Conservation (phyloP, 2,329 filamentous ascomycete genomes). For the Periconia sp. region DNA sequence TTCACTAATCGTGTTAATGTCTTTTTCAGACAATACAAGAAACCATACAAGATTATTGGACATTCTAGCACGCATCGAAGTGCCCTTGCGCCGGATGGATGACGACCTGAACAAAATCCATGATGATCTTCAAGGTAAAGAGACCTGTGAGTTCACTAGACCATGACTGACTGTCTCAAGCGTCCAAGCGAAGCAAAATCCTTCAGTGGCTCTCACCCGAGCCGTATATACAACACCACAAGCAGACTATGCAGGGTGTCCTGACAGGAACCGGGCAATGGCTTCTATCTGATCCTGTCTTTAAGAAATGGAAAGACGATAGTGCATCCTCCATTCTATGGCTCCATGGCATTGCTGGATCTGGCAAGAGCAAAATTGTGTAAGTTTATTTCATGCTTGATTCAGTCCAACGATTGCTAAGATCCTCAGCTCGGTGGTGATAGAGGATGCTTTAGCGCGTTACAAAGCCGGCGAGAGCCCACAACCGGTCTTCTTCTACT, state of each 20-base stretch:
- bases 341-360: conserved; percentile 39
- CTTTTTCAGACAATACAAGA: conserved; percentile 6
- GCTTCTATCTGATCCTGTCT: conserved; percentile 18
- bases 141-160: not conserved
- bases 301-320: conserved; percentile 27
- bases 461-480: conserved; percentile 11
- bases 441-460: conserved; percentile 12
- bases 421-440: conserved; percentile 13
- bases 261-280: conserved; percentile 15
- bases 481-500: conserved; percentile 22
- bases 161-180: conserved; percentile 7
- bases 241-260: conserved; percentile 9
- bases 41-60: conserved; percentile 6
- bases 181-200: conserved; percentile 10
- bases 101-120: conserved; percentile 10
- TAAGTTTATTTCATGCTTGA: conserved; percentile 22
- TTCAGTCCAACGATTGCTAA: conserved; percentile 12
- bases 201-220: conserved; percentile 14
- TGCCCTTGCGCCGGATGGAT: conserved; percentile 12
- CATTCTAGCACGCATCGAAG: conserved; percentile 7
- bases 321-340: conserved; percentile 37
- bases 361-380: conserved; percentile 38
- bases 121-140: conserved; percentile 12
- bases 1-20: conserved; percentile 4
- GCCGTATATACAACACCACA: conserved; percentile 15